phyloP scores from a whole-genome alignment of 306 rosid species.

The Parietaria judaica region DNA sequence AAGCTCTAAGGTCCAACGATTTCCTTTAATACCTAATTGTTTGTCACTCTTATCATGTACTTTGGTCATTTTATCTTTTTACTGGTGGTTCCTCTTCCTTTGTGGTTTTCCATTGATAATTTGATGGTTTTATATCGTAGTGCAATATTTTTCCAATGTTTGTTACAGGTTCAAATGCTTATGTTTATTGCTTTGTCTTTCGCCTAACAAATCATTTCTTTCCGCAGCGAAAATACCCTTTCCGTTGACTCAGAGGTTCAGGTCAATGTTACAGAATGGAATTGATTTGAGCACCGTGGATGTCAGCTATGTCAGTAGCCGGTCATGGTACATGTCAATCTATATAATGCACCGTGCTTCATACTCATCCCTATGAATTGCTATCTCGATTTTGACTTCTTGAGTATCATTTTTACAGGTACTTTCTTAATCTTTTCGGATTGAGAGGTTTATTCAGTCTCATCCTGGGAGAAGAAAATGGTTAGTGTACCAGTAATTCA shows the following conservation, averaged over 20 bases:
- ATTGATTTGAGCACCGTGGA: slow-evolving; percentile 99
- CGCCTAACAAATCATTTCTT: slow-evolving; percentile 11
- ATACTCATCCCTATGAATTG: not conserved
- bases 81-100: not conserved
- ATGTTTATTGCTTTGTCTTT: slow-evolving; percentile 4
- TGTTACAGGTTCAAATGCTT: not conserved
- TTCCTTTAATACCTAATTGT: too few species aligned
- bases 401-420: slow-evolving; percentile 42
- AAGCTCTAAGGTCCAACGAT: too few species aligned
- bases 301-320: slow-evolving; percentile 99
- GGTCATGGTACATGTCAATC: slow-evolving; percentile 66
- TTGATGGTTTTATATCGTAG: too few species aligned
- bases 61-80: too few species aligned
- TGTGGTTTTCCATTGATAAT: too few species aligned
- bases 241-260: slow-evolving; percentile 93
- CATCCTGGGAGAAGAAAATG: slow-evolving; percentile 98
- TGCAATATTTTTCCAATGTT: too few species aligned
- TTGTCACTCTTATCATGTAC: too few species aligned
- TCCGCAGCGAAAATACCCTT: slow-evolving; percentile 94
- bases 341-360: slow-evolving; percentile 1
- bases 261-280: slow-evolving; percentile 97
- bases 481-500: slow-evolving; percentile 32
- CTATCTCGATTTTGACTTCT: not conserved
- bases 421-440: slow-evolving; percentile 95
- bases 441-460: slow-evolving; percentile 96